A percentile compares a stretch with the other conserved stretches of the same genome.
Evolutionary conservation across 305 asterid species (phyloP).

Genomic region (Fraxinus angustifolia): DNA sequence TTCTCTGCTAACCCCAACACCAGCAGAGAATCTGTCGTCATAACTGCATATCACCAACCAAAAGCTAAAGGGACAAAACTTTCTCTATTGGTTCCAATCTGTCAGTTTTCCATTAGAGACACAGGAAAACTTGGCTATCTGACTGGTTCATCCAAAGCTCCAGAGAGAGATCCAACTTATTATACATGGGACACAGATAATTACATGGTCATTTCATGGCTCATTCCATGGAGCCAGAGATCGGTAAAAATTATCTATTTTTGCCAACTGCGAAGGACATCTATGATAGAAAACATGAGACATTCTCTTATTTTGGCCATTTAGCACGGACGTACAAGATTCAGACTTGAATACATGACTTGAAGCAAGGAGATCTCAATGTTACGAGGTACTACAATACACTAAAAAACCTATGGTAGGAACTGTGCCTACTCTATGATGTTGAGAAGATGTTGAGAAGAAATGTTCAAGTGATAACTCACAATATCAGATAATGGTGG

Average conservation of each 20-base stretch:
- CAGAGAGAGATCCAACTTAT: background rate
- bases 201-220: background rate
- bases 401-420: background rate
- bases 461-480: background rate
- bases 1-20: background rate
- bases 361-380: background rate
- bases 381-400: background rate
- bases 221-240: background rate
- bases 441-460: background rate
- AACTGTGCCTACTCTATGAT: background rate
- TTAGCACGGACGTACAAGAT: background rate
- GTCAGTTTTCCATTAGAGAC: background rate
- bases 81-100: background rate
- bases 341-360: background rate
- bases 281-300: background rate
- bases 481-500: background rate
- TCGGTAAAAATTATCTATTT: background rate
- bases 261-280: background rate
- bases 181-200: background rate
- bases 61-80: background rate
- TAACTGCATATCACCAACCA: background rate
- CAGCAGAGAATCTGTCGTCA: background rate
- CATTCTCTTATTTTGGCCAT: background rate
- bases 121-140: background rate
- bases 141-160: background rate